phyloP scores from a whole-genome alignment of 2,329 filamentous ascomycete genomes.

The Monilinia vaccinii-corymbosi region DNA sequence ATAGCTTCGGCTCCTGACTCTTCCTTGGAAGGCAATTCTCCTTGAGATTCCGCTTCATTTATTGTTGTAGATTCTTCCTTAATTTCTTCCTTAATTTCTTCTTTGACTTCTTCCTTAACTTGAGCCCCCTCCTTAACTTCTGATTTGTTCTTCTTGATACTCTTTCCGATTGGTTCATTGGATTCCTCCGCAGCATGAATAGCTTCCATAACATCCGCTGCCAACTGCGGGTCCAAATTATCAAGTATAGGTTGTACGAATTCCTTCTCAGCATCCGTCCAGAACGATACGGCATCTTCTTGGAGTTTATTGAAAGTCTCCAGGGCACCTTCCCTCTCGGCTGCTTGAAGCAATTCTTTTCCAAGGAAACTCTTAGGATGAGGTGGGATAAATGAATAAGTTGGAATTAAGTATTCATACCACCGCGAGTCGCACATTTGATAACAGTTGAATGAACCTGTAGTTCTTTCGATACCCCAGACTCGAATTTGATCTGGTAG shows the following conservation, averaged over 20 bases:
- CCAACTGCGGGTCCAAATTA: conserved; percentile 52
- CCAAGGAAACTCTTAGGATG: conserved; percentile 82
- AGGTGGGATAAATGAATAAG: conserved; percentile 83
- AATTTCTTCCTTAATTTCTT: conserved; percentile 7
- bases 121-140: not conserved
- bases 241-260: conserved; percentile 64
- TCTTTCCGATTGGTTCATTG: conserved; percentile 9
- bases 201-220: conserved; percentile 52
- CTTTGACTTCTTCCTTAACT: not conserved
- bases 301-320: conserved; percentile 61
- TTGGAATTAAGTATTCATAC: conserved; percentile 96
- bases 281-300: conserved; percentile 71
- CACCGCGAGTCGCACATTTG: conserved; percentile 89
- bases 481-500: conserved; percentile 84
- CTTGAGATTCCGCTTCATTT: not conserved
- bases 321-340: conserved; percentile 62
- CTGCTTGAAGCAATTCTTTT: conserved; percentile 69
- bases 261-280: conserved; percentile 72
- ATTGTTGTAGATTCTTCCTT: not conserved
- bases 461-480: conserved; percentile 87
- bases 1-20: not conserved
- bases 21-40: not conserved
- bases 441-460: conserved; percentile 89
- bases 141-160: conserved; percentile 4
- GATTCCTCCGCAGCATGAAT: conserved; percentile 38